Evolutionary conservation across 2,329 filamentous ascomycete species (phyloP), one percentile per base, ranked within the genome.

Genomic region (Fusarium chaquense): DNA sequence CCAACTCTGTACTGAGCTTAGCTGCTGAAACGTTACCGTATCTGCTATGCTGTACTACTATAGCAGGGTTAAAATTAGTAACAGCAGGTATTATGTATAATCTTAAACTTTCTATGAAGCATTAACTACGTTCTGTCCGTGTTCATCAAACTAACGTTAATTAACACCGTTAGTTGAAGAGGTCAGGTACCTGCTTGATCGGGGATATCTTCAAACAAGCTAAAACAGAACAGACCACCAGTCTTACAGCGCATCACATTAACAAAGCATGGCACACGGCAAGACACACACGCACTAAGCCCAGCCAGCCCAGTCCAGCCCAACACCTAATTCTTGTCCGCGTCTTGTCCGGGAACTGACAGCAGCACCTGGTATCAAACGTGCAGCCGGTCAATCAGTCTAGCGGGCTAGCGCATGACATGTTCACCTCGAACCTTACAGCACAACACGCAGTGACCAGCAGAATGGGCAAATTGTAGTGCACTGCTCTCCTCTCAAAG

Each of bases 51-150:
- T 30, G 15, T 20, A 13, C 28, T 40, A 30, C 20, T 56, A 35
- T 40, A 51, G 45, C 67, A 71, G 40, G 67, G 67, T 64, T 71
- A 68, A 65, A 71, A 69, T 68, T 71, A 71, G 67, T 30, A 54
- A 49, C 53, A 56, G 30, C 30, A 64, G n/a, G 35, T 36, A 38
- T 51, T 38, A 51, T 28, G 35, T 40, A 40, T 51, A 51, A 51
- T 30, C 35, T 51, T 51, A 51, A 46, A 40, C 33, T 30, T 28
- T 20, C 18, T 40, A 28, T n/a, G 33, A 40, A 51, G 49, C 33
- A 51, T 51, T 51, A 51, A 51, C 33, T 36, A 51, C 36, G 13
- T 41, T 55, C 45, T 22, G 44, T 64, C 44, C 47, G 20, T 64
- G 26, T 38, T 55, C 53, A 59, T 51, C 58, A 61, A 55, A 66